These are phyloP conservation scores for Candida coleopterorum DNA, from an alignment of 805 yeast species.

Conservation along the genomic window DNA sequence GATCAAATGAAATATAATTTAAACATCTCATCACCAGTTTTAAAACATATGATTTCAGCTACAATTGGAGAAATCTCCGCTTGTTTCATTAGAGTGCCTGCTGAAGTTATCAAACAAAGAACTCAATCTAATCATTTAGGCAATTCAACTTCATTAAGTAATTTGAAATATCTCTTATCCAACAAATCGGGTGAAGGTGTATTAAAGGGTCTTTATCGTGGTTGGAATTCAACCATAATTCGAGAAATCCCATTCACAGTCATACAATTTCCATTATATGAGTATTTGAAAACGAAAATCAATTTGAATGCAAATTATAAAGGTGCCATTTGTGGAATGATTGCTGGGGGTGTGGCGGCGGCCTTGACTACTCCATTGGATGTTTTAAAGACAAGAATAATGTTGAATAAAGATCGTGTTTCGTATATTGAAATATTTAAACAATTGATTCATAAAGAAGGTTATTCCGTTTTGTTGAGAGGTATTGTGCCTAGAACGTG, in stretches of 20 bases:
- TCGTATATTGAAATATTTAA: slow-evolving; percentile 45
- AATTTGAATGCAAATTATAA: slow-evolving; percentile 38
- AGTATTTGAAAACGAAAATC: slow-evolving; percentile 60
- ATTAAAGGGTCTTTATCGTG: slow-evolving; percentile 77
- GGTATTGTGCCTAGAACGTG: slow-evolving; percentile 95
- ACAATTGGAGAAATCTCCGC: slow-evolving; percentile 91
- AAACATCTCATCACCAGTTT: slow-evolving; percentile 21
- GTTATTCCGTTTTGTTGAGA: slow-evolving; percentile 61
- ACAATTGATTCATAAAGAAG: slow-evolving; percentile 65
- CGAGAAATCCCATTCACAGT: slow-evolving; percentile 96
- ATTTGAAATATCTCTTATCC: slow-evolving; percentile 56
- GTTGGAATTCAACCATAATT: slow-evolving; percentile 88
- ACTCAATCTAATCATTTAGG: slow-evolving; percentile 57
- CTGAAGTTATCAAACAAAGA: slow-evolving; percentile 92
- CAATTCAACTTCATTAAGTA: slow-evolving; percentile 58
- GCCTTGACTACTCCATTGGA: slow-evolving; percentile 79
- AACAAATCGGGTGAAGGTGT: slow-evolving; percentile 77
- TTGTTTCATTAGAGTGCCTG: slow-evolving; percentile 91
- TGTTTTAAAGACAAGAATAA: slow-evolving; percentile 76
- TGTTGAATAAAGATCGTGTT: slow-evolving; percentile 54
- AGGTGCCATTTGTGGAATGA: slow-evolving; percentile 80
- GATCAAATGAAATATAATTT: slow-evolving; percentile 61
- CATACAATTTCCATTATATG: slow-evolving; percentile 94
- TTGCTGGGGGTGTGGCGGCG: slow-evolving; percentile 81
- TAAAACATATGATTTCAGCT: slow-evolving; percentile 81